Conservation (phyloP, 176 grass and related monocot species). For the Miscanthus lutarioriparius region DNA sequence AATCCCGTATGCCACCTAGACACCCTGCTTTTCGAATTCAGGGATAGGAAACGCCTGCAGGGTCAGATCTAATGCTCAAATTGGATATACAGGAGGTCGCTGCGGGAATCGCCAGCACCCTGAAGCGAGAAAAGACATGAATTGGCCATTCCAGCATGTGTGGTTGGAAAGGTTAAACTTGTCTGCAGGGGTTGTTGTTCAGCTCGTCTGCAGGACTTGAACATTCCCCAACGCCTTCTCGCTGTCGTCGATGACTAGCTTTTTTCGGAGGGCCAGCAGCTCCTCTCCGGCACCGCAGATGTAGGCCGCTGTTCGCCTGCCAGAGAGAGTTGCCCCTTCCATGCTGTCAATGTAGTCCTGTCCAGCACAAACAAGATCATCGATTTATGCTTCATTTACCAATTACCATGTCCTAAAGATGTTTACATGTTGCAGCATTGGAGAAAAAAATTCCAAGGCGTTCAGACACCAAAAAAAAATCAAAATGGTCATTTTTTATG, state of each 20-base stretch:
- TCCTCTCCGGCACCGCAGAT: constrained; percentile 77
- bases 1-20: constrained; percentile 85
- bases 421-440: not conserved
- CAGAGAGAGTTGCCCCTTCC: constrained; percentile 98
- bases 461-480: not conserved
- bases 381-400: not conserved
- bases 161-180: constrained; percentile 41
- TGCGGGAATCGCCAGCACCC: constrained; percentile 24
- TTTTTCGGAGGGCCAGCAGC: constrained; percentile 62
- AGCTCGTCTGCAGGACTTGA: constrained; percentile 54
- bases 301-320: constrained; percentile 76
- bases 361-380: constrained; percentile 17
- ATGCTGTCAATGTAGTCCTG: constrained; percentile 99
- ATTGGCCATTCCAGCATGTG: constrained; percentile 20
- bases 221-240: constrained; percentile 34
- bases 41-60: constrained; percentile 17
- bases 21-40: constrained; percentile 13
- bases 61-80: constrained; percentile 16
- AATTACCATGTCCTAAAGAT: not conserved
- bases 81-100: constrained; percentile 40
- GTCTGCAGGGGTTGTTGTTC: constrained; percentile 37
- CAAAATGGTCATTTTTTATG: not conserved
- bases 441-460: not conserved
- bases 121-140: not conserved
- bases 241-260: constrained; percentile 32